These are phyloP conservation scores for Penicillium sp. DNA, from an alignment of 2,329 filamentous ascomycete genomes.

Conservation along the genomic window DNA sequence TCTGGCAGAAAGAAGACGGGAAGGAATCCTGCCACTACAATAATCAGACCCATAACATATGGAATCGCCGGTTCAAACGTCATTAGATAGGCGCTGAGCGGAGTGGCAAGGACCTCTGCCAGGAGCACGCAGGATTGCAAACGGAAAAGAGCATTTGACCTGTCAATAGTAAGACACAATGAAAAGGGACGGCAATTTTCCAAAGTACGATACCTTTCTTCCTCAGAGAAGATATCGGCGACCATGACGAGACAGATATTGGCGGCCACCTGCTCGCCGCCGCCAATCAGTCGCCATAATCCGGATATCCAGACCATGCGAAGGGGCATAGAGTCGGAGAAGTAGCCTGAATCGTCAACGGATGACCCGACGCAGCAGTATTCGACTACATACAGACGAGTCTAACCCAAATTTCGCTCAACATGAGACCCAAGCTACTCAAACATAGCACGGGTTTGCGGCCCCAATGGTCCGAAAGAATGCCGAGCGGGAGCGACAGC, in stretches of 20 bases:
- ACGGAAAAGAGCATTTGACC: conserved; percentile 23
- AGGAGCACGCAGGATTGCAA: conserved; percentile 19
- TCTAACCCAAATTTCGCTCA: conserved; percentile 24
- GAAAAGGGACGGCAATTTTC: too few relatives aligned
- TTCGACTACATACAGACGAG: conserved; percentile 24
- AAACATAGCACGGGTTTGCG: conserved; percentile 25
- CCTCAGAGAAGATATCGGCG: conserved; percentile 27
- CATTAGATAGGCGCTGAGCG: conserved; percentile 29
- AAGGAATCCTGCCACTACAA: conserved; percentile 8
- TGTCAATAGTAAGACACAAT: conserved; percentile 7
- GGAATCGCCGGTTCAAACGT: conserved; percentile 21
- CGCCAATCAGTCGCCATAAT: conserved; percentile 23
- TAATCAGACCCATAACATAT: conserved; percentile 14
- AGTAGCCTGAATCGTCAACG: neutral
- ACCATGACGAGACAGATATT: conserved; percentile 24
- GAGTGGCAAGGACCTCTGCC: conserved; percentile 25
- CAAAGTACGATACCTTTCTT: conserved; percentile 23
- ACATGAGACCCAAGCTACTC: conserved; percentile 16
- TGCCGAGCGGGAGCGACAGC: conserved; percentile 27
- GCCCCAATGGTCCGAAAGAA: conserved; percentile 29
- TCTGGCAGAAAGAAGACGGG: conserved; percentile 20
- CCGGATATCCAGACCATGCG: conserved; percentile 27
- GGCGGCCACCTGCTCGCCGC: conserved; percentile 21
- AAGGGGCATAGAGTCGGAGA: conserved; percentile 21
- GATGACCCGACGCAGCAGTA: neutral